Percentiles rank a stretch among this genome's conserved stretches.
Evolutionary conservation across 1,284 basidiomycete genomes (phyloP).

Genomic region (Trametes pubescens): DNA sequence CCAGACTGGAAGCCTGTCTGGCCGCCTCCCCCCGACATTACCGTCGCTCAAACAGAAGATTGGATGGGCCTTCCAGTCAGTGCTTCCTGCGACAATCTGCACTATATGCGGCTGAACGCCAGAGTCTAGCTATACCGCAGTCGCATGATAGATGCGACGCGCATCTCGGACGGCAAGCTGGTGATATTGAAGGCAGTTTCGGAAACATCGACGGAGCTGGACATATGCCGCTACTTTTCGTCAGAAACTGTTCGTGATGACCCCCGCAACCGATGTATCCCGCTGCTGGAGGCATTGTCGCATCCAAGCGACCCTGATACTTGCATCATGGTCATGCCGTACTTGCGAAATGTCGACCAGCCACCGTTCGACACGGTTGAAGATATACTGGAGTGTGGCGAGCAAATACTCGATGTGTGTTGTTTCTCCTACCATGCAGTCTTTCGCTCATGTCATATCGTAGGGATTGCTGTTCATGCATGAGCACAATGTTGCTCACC

Average conservation of each 20-base stretch:
- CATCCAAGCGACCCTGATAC: constrained; percentile 26
- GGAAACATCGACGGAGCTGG: constrained; percentile 28
- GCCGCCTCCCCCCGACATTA: not conserved
- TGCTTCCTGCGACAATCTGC: not conserved
- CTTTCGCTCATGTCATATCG: not conserved
- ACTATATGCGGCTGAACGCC: constrained; percentile 19
- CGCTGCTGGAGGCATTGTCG: constrained; percentile 39
- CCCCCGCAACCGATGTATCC: constrained; percentile 42
- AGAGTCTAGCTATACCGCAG: not conserved
- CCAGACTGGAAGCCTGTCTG: not conserved
- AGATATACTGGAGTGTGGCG: constrained; percentile 39
- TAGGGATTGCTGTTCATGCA: not conserved
- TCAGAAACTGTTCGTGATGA: constrained; percentile 19
- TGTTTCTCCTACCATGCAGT: no score
- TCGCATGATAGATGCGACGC: constrained; percentile 35
- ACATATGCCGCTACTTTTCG: constrained; percentile 18
- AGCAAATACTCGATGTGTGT: constrained; percentile 39
- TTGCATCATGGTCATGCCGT: constrained; percentile 42
- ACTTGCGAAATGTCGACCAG: constrained; percentile 33
- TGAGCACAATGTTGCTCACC: constrained; percentile 4
- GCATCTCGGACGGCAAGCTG: constrained; percentile 31
- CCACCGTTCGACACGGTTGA: constrained; percentile 35
- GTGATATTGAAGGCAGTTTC: constrained; percentile 39
- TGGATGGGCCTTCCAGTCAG: not conserved
- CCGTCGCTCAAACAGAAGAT: not conserved